These are phyloP conservation scores for Micractinium conductrix DNA, from an alignment of 139 green algal genomes.

Conservation along the genomic window DNA sequence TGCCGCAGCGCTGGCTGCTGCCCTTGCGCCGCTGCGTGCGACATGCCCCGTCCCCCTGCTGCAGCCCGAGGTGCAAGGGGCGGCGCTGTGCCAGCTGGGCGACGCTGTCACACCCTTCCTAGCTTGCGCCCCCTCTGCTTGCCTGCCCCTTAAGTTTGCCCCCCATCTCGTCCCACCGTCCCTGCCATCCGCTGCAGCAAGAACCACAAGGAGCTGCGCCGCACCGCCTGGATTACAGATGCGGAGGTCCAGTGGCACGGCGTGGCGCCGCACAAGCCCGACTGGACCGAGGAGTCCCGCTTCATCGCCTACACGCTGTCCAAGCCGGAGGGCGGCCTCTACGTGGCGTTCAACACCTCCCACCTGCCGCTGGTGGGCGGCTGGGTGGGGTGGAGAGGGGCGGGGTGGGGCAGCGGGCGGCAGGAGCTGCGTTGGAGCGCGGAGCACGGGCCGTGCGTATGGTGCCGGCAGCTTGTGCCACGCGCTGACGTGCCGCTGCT, in stretches of 20 bases:
- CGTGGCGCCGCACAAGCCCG: conserved; percentile 64
- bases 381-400: not conserved
- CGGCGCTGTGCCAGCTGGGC: not conserved
- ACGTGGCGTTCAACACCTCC: conserved; percentile 72
- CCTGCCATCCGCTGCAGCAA: not conserved
- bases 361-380: conserved; percentile 41
- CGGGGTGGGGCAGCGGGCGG: too few species aligned
- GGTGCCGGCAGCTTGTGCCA: too few species aligned
- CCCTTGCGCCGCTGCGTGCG: too few species aligned
- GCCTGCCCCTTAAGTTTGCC: too few species aligned
- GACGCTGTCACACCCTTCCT: too few species aligned
- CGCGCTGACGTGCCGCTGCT: too few species aligned
- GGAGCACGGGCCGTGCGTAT: too few species aligned
- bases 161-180: not conserved
- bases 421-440: too few species aligned
- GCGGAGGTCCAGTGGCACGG: conserved; percentile 93
- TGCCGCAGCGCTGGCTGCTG: too few species aligned
- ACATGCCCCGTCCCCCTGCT: too few species aligned
- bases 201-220: conserved; percentile 66
- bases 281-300: conserved; percentile 89
- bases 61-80: too few species aligned
- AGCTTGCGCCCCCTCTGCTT: too few species aligned
- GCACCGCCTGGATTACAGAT: conserved; percentile 61
- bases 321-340: conserved; percentile 61
- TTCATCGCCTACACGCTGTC: conserved; percentile 87